Evolutionary conservation across 2,329 filamentous ascomycete genomes (phyloP).

Genomic region (Colletotrichum viniferum): DNA sequence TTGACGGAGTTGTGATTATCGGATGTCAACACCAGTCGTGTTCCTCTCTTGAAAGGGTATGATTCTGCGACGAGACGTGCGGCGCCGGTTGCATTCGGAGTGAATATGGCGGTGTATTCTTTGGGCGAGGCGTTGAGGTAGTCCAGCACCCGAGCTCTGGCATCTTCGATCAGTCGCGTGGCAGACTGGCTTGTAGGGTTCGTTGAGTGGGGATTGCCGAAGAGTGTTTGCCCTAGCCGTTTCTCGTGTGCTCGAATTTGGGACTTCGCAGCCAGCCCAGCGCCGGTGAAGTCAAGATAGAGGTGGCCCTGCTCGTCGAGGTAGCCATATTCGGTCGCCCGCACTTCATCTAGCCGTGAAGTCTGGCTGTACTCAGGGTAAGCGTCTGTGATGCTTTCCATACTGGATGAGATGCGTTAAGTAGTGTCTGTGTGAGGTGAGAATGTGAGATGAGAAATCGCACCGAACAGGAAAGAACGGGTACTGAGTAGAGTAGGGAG

Average conservation of each 20-base stretch:
- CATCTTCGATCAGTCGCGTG: slow-evolving; percentile 34
- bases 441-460: background rate
- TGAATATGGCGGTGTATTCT: slow-evolving; percentile 46
- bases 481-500: background rate
- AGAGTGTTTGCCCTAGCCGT: slow-evolving; percentile 32
- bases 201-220: slow-evolving; percentile 44
- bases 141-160: slow-evolving; percentile 34
- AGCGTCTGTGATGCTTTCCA: slow-evolving; percentile 14
- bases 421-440: background rate
- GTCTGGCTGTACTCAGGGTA: slow-evolving; percentile 40
- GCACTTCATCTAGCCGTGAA: slow-evolving; percentile 32
- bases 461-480: background rate
- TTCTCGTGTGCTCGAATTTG: slow-evolving; percentile 36
- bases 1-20: slow-evolving; percentile 49
- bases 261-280: slow-evolving; percentile 36
- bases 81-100: slow-evolving; percentile 42
- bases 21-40: slow-evolving; percentile 36
- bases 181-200: slow-evolving; percentile 40
- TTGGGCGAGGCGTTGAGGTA: slow-evolving; percentile 37
- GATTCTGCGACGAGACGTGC: slow-evolving; percentile 43
- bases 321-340: slow-evolving; percentile 37
- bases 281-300: slow-evolving; percentile 47
- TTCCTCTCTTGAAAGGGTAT: slow-evolving; percentile 34
- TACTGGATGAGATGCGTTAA: background rate
- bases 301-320: slow-evolving; percentile 41